Evolutionary conservation across 495 filamentous ascomycete genomes (phyloP), one percentile per base, ranked within the genome.

Genomic region (Lichina pygmaea): DNA sequence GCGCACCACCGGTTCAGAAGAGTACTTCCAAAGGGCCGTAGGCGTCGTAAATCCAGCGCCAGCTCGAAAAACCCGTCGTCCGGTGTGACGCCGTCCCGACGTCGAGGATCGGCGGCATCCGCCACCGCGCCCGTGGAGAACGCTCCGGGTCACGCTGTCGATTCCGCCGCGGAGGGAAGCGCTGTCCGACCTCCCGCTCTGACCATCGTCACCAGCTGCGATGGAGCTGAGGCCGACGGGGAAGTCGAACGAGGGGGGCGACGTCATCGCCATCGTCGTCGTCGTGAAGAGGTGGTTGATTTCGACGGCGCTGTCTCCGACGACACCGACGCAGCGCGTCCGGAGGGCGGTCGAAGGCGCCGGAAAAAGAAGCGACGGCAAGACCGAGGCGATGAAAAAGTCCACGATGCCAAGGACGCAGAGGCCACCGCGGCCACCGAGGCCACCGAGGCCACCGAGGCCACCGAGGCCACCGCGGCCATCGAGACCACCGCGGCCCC

Each of bases 31-130:
- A 54, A 57, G 41, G 67, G 76, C 33, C 62, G 68, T 47, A 70
- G 70, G 52, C 73, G 71, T 45, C 73, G 81, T 44, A 82, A 83
- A 57, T 81, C 78, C 0, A 85, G 75, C 52, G 64, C 66, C 8
- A 77, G 76, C 51, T 81, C 77, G 30, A 69, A 70, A 43, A 72
- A 78, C 12, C 75, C 68, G 0, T 24, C 24, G 24, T 61, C 58
- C 5, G 65, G 11, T 43, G 12, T 16, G 3, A 43, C 11, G 10
- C 36, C 36, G 13, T 15, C 36, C 13, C 36, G 36, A 39, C 36
- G 36, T 11, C 36, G 36, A 39, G 36, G 6, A 11, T 39, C 36
- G 11, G 36, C 10, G 36, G 36, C 11, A 15, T 50, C 47, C 46
- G 59, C 53, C 49, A 62, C 58, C 42, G 42, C 42, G 10, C 2